Evolutionary conservation across 1,284 basidiomycete species (phyloP), one percentile per base, ranked within the genome.

Genomic region (Tylopilus orsonianus): DNA sequence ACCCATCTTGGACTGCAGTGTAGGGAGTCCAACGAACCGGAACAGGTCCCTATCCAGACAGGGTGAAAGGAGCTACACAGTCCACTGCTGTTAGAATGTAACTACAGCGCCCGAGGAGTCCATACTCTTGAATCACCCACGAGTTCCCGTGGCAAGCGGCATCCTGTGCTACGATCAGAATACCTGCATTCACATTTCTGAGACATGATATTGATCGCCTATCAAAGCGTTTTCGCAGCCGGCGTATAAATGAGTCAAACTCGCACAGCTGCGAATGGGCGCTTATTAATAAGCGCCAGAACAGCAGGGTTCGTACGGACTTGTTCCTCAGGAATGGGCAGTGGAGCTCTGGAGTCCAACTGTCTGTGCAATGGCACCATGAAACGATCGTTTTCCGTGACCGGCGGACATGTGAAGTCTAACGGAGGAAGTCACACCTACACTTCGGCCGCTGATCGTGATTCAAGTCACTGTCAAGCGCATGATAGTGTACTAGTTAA

Each of bases 401-500:
- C 75, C 70, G 9, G 77, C 72, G 19, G 80, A 69, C 39, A 83
- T 68, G 57, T 82, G 81, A 13, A 83, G 62, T 55, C 79, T 74
- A 8, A 83, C 71, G 2, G 76, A 79, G 26, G 74, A 67, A 0
- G 72, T n/a, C n/a, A n/a, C 79, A 9, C 83, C 84, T 0, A 82
- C 83, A 48, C 80, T 82, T 57, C 87, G 70, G 1, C 83, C 83
- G 52, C 80, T 79, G 58, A 84, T 81, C 0, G 81, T 83, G 6
- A 82, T 78, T 41, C 69, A 65, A 73, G 57, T 87, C 71, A 2
- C 87, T 85, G 8, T 83, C 86, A 55, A 89, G 89, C 5, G 71
- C 69, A n/a, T n/a, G 5, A 60, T 61, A 53, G 88, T 85, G 56
- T 86, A 69, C 44, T 71, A 49, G 48, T 82, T 71, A 1, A 87